Evolutionary conservation across 768 basidiomycete genomes (phyloP).

Genomic region (Mycena vitilis): DNA sequence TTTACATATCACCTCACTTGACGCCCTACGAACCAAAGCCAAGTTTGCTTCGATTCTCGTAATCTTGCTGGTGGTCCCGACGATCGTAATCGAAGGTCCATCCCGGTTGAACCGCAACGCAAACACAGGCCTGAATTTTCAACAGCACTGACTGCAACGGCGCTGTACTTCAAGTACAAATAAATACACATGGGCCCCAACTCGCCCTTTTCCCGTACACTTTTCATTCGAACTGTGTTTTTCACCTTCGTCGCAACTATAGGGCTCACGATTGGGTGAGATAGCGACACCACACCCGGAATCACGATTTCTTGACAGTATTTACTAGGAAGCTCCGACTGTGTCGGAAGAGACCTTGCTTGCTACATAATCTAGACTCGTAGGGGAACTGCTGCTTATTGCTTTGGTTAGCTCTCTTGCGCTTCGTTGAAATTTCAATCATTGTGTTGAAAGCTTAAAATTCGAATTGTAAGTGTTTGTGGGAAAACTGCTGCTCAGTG

Average conservation of each 20-base stretch:
- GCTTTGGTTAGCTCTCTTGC: no score
- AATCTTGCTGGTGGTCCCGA: slow-evolving; percentile 1
- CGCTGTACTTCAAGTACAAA: not conserved
- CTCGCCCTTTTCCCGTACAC: slow-evolving; percentile 3
- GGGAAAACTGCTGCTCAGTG: no score
- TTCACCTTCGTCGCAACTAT: slow-evolving; percentile 4
- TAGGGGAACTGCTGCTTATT: no score
- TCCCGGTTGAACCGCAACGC: no score
- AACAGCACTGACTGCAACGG: not conserved
- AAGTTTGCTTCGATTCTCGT: not conserved
- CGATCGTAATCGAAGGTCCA: slow-evolving; percentile 5
- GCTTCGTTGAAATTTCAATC: no score
- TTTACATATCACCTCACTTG: not conserved
- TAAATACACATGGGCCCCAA: not conserved
- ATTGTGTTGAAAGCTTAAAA: no score
- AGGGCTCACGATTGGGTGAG: slow-evolving; percentile 3
- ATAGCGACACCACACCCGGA: no score
- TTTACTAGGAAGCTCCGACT: no score
- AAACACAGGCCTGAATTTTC: not conserved
- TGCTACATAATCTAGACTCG: no score
- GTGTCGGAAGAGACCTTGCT: no score
- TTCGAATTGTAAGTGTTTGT: no score
- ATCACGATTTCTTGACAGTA: not conserved
- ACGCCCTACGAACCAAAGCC: not conserved
- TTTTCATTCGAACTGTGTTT: slow-evolving; percentile 5